phyloP scores from a whole-genome alignment of 2,329 filamentous ascomycete species.

The Ophiocordyceps robertsii region DNA sequence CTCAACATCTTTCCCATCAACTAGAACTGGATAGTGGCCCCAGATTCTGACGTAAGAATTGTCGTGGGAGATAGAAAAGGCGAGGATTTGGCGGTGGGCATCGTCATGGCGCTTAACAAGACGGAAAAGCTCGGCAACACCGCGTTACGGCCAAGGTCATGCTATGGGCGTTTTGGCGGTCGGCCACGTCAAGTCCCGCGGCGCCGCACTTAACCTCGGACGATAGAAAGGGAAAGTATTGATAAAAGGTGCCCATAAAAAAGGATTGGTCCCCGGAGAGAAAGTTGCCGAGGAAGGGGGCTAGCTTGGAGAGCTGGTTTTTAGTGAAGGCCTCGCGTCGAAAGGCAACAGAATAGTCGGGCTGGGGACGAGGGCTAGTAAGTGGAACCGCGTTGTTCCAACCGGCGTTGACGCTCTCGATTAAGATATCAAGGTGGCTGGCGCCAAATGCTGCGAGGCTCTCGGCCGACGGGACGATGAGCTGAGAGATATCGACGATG shows the following conservation, averaged over 20 bases:
- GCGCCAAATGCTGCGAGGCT: conserved; percentile 14
- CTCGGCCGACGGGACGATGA: conserved; percentile 26
- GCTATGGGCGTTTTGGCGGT: conserved; percentile 26
- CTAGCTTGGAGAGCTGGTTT: conserved; percentile 23
- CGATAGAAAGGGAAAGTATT: conserved; percentile 36
- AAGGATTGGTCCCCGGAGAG: conserved; percentile 19
- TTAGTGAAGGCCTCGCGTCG: conserved; percentile 25
- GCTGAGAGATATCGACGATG: conserved; percentile 21
- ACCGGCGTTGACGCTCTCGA: conserved; percentile 26
- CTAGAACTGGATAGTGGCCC: too few relatives aligned
- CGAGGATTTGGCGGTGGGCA: conserved; percentile 25
- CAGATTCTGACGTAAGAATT: background rate
- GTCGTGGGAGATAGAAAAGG: conserved; percentile 27
- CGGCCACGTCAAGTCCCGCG: conserved; percentile 20
- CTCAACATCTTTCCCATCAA: conserved; percentile 7
- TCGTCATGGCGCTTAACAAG: conserved; percentile 20
- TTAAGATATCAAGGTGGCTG: conserved; percentile 16
- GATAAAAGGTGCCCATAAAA: conserved; percentile 30
- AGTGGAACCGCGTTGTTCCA: conserved; percentile 27
- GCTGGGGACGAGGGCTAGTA: conserved; percentile 23
- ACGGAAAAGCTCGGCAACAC: conserved; percentile 23
- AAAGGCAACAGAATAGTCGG: conserved; percentile 11
- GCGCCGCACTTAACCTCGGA: conserved; percentile 32
- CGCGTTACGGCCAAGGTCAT: conserved; percentile 26
- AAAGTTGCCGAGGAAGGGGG: conserved; percentile 21